Conservation (phyloP, 2,329 filamentous ascomycete species). For the Exophiala spinifera region DNA sequence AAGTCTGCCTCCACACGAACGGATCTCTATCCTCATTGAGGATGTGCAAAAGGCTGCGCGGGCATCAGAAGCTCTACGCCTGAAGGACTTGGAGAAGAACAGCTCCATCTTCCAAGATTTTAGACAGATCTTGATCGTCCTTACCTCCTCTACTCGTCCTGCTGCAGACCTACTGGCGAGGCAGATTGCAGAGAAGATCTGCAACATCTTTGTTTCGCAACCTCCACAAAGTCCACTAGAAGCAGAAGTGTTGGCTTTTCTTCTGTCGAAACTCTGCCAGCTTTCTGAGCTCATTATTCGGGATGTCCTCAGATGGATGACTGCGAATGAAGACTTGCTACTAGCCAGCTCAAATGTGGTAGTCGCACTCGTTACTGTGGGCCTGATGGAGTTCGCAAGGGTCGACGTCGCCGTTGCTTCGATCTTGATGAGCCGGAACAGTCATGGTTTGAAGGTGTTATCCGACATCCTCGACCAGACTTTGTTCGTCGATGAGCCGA, state of each 20-base stretch:
- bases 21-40: conserved; percentile 53
- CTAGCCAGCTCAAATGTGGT: conserved; percentile 62
- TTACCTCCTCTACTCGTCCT: conserved; percentile 43
- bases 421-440: conserved; percentile 67
- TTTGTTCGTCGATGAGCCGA: conserved; percentile 72
- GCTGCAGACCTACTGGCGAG: conserved; percentile 57
- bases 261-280: conserved; percentile 61
- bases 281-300: conserved; percentile 43
- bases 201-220: conserved; percentile 55
- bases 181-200: conserved; percentile 55
- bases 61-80: conserved; percentile 56
- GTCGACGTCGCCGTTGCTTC: conserved; percentile 72
- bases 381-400: conserved; percentile 59
- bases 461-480: conserved; percentile 74
- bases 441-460: conserved; percentile 74
- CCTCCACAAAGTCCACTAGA: conserved; percentile 53
- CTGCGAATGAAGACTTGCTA: conserved; percentile 55
- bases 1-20: conserved; percentile 51
- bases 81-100: conserved; percentile 55
- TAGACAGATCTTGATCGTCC: conserved; percentile 55
- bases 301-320: conserved; percentile 50
- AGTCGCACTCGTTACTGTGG: conserved; percentile 57
- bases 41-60: conserved; percentile 57
- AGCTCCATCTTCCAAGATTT: conserved; percentile 57
- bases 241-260: conserved; percentile 60